phyloP scores from a whole-genome alignment of 1,284 basidiomycete species.

The Rhizoctonia solani region DNA sequence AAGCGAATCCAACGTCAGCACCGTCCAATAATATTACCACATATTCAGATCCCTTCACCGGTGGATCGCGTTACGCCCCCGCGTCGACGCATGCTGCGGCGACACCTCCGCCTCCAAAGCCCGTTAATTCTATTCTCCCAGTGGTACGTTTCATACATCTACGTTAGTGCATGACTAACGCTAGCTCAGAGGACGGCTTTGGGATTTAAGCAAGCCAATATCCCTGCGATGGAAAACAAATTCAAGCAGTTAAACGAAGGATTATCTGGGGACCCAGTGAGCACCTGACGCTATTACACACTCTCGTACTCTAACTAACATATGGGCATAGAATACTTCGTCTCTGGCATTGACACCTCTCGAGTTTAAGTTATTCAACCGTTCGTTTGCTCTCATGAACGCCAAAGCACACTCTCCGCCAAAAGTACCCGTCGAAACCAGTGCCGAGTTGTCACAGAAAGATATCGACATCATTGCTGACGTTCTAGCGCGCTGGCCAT shows the following conservation, averaged over 20 bases:
- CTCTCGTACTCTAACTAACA: conserved; percentile 24
- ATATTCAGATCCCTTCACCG: conserved; percentile 50
- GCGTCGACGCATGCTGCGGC: conserved; percentile 42
- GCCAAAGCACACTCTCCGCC: conserved; percentile 47
- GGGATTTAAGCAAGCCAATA: conserved; percentile 85
- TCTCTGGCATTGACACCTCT: conserved; percentile 69
- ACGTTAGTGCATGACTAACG: conserved; percentile 15
- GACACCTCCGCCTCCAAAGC: conserved; percentile 42
- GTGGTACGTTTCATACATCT: conserved; percentile 52
- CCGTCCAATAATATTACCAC: conserved; percentile 42
- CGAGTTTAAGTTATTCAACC: conserved; percentile 66
- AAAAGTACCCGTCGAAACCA: conserved; percentile 42
- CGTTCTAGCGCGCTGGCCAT: conserved; percentile 79
- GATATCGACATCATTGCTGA: conserved; percentile 68
- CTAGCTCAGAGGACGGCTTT: conserved; percentile 57
- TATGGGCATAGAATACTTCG: conserved; percentile 59
- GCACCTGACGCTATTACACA: conserved; percentile 40
- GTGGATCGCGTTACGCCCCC: conserved; percentile 45
- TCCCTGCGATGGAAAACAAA: conserved; percentile 85
- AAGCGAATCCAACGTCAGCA: conserved; percentile 47
- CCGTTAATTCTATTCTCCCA: conserved; percentile 55
- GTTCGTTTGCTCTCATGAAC: conserved; percentile 67
- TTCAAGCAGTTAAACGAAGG: conserved; percentile 78
- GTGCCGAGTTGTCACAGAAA: conserved; percentile 48
- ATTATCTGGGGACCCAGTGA: conserved; percentile 52